Base-by-base conservation (phyloP, 306 rosid genomes). In the Arachis stenosperma region DNA sequence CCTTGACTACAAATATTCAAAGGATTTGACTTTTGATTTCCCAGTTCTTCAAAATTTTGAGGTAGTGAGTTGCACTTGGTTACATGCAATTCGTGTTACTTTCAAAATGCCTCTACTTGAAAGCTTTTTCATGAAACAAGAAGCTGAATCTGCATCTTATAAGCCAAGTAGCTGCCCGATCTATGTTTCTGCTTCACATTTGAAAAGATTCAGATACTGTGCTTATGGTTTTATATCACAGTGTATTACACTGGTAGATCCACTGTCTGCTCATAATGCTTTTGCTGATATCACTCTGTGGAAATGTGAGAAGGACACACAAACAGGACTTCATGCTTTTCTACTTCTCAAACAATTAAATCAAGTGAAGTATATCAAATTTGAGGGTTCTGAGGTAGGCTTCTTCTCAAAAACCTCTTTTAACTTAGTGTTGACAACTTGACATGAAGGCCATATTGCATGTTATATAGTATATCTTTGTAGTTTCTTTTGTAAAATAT, bases 271-370 rank as follows among this genome's bases (percentile, higher is more conserved):
- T 7, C 17, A 7, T 9, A 12, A 36, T 57, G 74, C 61, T 57
- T 36, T 33, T 29, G 12, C 13, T 6, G 15, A 12, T 22, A 46
- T 68, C 55, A 0, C 2, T 37, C 1, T 73, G 14, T 0, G n/a
- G 2, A 5, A 17, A 7, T 47, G 9, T 7, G 29, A 30, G n/a
- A 3, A 29, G 22, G 1, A 2, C 8, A 2, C 11, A 47, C 36
- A 46, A 15, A 27, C 9, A 3, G 5, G 6, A 1, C 2, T 3
- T 2, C 13, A 17, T 36, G 14, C 29, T 55, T 7, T 46, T 22
- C 27, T 15, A 6, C 47, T 71, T 64, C 62, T 74, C 58, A 5
- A 59, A 14, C 58, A 71, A 59, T 59, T 76, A 52, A 75, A 3
- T 1, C 69, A 60, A 48, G 44, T 74, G 44, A 27, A 9, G 11